Base-by-base conservation (phyloP, 2,329 filamentous ascomycete species). In the Neofusicoccum umdonicola region DNA sequence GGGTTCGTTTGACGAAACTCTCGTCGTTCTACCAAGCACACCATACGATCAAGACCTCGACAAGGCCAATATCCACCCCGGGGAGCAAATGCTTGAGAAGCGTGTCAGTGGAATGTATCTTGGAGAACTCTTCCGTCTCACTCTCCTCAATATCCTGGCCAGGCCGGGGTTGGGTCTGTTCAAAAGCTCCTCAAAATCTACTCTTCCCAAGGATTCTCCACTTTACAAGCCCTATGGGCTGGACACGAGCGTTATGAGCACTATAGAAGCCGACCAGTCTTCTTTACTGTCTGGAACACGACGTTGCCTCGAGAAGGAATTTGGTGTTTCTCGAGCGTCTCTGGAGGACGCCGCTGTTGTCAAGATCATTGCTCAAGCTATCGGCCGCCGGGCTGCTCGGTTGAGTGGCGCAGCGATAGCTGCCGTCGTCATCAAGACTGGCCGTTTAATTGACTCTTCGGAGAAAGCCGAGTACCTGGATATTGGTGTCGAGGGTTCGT, bases 101-200 rank as follows among this genome's bases (percentile, higher is more conserved):
- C 90, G 94, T 50, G 90, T 99, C 13, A 97, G 92, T 0, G 95
- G 95, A 75, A 98, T 98, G 94, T 99, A 97, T 81, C 79, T 99
- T 51, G 95, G 95, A 63, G 95, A 99, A 78, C 93, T 98, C 67
- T 84, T 97, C 62, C 90, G 95, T 62, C 84, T 92, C 48, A 88
- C 89, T 15, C 80, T 97, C 19, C 77, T 95, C 54, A 84, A 87
- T 65, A 85, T 97, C 75, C 81, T 93, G 72, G 85, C 89, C 70
- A 85, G 91, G 12, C 17, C 39, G 64, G 88, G 90, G 78, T 90
- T 90, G 19, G 88, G 85, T 72, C 84, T 84, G 68, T 92, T 93
- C 72, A 89, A 84, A 66, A 70, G 82, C 66, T 78, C 82, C 73
- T 90, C 88, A 57, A 92, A 90, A 22, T 93, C 90, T 35, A 87